Percentiles rank a stretch among this genome's conserved stretches.
Conservation (phyloP, 805 yeast species). For the Candida easanensis region DNA sequence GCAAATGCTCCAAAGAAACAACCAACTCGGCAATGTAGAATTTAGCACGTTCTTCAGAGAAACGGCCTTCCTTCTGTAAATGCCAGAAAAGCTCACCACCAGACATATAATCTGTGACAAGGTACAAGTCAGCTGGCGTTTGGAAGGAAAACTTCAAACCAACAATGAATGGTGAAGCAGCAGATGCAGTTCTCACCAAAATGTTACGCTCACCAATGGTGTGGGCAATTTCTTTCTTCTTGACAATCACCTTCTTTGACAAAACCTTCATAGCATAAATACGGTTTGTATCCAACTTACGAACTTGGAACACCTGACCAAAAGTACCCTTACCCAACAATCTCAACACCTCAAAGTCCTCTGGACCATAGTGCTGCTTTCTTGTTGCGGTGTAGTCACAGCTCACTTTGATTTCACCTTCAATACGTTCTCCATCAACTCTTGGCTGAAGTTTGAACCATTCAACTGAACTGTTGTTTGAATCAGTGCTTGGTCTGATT, state of each 20-base stretch:
- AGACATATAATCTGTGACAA: conserved; percentile 96
- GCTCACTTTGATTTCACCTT: conserved; percentile 75
- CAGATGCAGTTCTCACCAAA: conserved; percentile 85
- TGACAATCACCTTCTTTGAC: conserved; percentile 91
- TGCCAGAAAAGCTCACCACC: conserved; percentile 98
- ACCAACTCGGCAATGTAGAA: conserved; percentile 96
- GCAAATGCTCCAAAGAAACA: conserved; percentile 89
- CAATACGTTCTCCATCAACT: conserved; percentile 67
- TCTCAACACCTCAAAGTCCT: conserved; percentile 89
- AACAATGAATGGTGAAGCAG: conserved; percentile 89
- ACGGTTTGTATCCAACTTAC: conserved; percentile 83
- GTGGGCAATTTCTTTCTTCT: conserved; percentile 96
- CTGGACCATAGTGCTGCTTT: conserved; percentile 85
- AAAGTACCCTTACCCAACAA: conserved; percentile 94
- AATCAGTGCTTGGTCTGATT: conserved; percentile 55
- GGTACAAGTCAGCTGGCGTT: conserved; percentile 86
- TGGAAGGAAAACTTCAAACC: conserved; percentile 96
- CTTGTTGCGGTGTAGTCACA: conserved; percentile 69
- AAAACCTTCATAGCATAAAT: conserved; percentile 97
- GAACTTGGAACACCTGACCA: conserved; percentile 96
- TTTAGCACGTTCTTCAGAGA: conserved; percentile 89
- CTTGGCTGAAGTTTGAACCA: conserved; percentile 80
- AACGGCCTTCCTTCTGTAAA: conserved; percentile 93
- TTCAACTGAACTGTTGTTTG: conserved; percentile 39
- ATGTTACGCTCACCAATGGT: conserved; percentile 97